Evolutionary conservation across 2,329 filamentous ascomycete species (phyloP).

Genomic region (Fragosphaeria purpurea): DNA sequence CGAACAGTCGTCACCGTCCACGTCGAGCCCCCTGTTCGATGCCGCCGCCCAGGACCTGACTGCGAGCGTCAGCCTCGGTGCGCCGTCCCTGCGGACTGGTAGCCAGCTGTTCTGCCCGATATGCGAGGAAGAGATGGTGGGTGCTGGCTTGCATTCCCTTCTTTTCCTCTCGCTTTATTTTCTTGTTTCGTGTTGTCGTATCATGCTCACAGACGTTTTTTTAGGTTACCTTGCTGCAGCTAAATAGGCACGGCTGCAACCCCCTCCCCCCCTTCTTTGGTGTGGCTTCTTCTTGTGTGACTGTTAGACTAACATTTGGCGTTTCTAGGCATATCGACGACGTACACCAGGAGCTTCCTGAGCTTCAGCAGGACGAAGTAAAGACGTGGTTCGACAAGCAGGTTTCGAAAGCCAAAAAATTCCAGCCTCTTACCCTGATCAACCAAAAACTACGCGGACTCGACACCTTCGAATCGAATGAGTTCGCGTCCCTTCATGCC

Average conservation of each 20-base stretch:
- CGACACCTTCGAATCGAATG: conserved; percentile 90
- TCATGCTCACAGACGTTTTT: neutral
- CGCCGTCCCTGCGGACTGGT: conserved; percentile 43
- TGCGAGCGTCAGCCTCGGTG: conserved; percentile 64
- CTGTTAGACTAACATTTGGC: neutral
- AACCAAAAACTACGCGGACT: conserved; percentile 90
- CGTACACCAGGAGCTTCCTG: conserved; percentile 78
- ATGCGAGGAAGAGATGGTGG: conserved; percentile 94
- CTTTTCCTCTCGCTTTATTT: neutral
- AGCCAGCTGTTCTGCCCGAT: conserved; percentile 85
- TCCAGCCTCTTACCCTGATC: conserved; percentile 81
- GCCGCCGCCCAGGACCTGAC: conserved; percentile 67
- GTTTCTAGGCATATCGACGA: conserved; percentile 60
- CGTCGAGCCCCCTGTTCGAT: conserved; percentile 55
- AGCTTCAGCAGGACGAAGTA: conserved; percentile 83
- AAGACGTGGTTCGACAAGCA: conserved; percentile 96
- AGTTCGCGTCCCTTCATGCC: conserved; percentile 37
- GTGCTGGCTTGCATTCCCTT: conserved; percentile 7
- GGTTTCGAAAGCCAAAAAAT: conserved; percentile 84
- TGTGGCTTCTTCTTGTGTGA: no score
- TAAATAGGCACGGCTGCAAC: conserved; percentile 54
- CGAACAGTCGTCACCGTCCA: conserved; percentile 45
- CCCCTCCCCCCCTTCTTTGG: no score
- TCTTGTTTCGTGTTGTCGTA: neutral
- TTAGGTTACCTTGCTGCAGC: conserved; percentile 80